These are phyloP conservation scores for Ophiostoma ulmi DNA, from an alignment of 2,329 filamentous ascomycete genomes.

Conservation along the genomic window DNA sequence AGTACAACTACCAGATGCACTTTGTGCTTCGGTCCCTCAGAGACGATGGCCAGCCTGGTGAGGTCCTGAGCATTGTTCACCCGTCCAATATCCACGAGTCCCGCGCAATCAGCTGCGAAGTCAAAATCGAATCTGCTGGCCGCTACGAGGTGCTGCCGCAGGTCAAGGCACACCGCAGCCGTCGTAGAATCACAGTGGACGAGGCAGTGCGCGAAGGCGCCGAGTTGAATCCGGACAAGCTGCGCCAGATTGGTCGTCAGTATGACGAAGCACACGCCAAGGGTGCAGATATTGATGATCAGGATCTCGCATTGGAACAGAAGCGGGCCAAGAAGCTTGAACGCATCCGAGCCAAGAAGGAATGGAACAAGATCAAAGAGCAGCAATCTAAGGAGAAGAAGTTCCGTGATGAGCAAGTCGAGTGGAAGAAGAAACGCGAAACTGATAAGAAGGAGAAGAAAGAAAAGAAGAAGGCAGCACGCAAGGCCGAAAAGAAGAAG, in stretches of 20 bases:
- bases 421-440: slow-evolving; percentile 17
- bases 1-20: slow-evolving; percentile 41
- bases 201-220: slow-evolving; percentile 50
- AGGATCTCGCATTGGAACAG: slow-evolving; percentile 22
- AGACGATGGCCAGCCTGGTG: background rate
- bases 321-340: slow-evolving; percentile 7
- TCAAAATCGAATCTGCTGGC: slow-evolving; percentile 61
- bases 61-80: slow-evolving; percentile 32
- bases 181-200: slow-evolving; percentile 47
- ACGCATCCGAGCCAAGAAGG: background rate
- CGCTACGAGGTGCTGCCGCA: slow-evolving; percentile 65
- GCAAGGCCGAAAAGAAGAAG: slow-evolving; percentile 26
- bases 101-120: slow-evolving; percentile 64
- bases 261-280: slow-evolving; percentile 56
- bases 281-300: slow-evolving; percentile 22
- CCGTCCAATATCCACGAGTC: slow-evolving; percentile 29
- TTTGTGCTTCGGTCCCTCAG: slow-evolving; percentile 40
- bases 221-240: slow-evolving; percentile 54
- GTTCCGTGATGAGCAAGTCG: background rate
- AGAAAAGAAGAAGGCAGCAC: slow-evolving; percentile 27
- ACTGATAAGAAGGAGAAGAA: slow-evolving; percentile 29
- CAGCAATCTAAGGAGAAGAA: slow-evolving; percentile 17
- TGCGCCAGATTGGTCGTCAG: slow-evolving; percentile 54
- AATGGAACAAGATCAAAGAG: slow-evolving; percentile 14
- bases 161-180: slow-evolving; percentile 51